A percentile compares a stretch with the other conserved stretches of the same genome.
Evolutionary conservation across 2,329 filamentous ascomycete species (phyloP).

Genomic region (Esteya vermicola): DNA sequence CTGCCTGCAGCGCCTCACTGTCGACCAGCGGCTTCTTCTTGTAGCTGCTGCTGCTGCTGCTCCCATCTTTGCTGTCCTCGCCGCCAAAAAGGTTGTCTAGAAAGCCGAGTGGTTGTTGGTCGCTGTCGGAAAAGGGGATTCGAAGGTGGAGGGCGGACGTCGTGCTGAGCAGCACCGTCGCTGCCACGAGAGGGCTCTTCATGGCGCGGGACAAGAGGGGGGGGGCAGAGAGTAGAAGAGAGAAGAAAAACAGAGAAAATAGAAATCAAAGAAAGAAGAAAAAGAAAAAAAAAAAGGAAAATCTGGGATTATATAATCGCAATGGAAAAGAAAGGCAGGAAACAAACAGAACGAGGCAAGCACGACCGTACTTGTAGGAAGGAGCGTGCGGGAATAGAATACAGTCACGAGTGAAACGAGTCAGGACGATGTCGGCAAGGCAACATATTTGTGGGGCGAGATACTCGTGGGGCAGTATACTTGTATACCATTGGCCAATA

Average conservation of each 20-base stretch:
- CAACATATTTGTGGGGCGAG: background rate
- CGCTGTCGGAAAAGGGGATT: conserved; percentile 1
- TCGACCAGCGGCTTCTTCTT: conserved; percentile 17
- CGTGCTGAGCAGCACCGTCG: conserved; percentile 8
- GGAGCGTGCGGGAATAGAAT: background rate
- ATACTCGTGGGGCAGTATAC: background rate
- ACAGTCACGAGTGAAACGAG: background rate
- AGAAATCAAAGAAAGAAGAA: background rate
- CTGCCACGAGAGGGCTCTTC: conserved; percentile 7
- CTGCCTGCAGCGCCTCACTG: conserved; percentile 39
- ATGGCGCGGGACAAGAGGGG: background rate
- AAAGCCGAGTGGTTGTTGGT: conserved; percentile 3
- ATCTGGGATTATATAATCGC: too few species aligned
- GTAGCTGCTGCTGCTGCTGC: background rate
- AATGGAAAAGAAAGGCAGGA: background rate
- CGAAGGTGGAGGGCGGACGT: conserved; percentile 4
- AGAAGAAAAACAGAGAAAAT: too few species aligned
- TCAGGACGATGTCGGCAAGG: background rate
- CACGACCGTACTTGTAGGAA: background rate
- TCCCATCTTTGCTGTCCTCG: background rate
- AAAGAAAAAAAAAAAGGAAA: background rate
- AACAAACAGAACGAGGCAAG: background rate
- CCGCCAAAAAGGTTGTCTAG: background rate
- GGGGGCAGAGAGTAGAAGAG: background rate
- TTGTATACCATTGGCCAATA: background rate